Conservation (phyloP, 495 filamentous ascomycete genomes). For the Acidomyces sp. region DNA sequence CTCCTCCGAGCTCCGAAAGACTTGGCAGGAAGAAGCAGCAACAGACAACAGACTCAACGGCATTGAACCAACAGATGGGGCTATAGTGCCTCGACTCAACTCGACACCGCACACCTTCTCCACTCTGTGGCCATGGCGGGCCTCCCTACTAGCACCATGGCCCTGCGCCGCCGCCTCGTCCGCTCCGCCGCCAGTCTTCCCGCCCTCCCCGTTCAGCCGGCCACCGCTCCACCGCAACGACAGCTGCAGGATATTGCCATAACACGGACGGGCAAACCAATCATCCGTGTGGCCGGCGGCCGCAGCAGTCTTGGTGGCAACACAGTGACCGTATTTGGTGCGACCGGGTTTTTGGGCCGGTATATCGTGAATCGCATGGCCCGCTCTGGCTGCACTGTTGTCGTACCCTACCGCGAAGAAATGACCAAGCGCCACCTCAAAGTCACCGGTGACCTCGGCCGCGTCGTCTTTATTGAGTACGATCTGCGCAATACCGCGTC, state of each 20-base stretch:
- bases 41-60: no score
- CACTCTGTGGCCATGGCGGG: constrained; percentile 17
- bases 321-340: constrained; percentile 95
- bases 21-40: no score
- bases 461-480: constrained; percentile 82
- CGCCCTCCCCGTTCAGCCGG: constrained; percentile 1
- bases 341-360: constrained; percentile 86
- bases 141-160: constrained; percentile 15
- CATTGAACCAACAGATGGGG: no score
- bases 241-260: constrained; percentile 28
- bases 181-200: constrained; percentile 9
- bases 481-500: constrained; percentile 91
- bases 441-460: constrained; percentile 81
- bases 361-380: constrained; percentile 96
- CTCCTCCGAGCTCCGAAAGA: no score
- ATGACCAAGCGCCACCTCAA: constrained; percentile 96
- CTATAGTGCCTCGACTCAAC: no score
- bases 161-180: constrained; percentile 16
- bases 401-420: constrained; percentile 90
- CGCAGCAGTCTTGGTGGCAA: constrained; percentile 39
- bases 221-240: constrained; percentile 2
- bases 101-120: constrained; percentile 9
- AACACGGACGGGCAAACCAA: constrained; percentile 32
- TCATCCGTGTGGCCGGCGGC: constrained; percentile 31
- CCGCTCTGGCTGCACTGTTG: constrained; percentile 53